phyloP scores from a whole-genome alignment of 2,329 filamentous ascomycete genomes.

The Colletotrichum graminicola region DNA sequence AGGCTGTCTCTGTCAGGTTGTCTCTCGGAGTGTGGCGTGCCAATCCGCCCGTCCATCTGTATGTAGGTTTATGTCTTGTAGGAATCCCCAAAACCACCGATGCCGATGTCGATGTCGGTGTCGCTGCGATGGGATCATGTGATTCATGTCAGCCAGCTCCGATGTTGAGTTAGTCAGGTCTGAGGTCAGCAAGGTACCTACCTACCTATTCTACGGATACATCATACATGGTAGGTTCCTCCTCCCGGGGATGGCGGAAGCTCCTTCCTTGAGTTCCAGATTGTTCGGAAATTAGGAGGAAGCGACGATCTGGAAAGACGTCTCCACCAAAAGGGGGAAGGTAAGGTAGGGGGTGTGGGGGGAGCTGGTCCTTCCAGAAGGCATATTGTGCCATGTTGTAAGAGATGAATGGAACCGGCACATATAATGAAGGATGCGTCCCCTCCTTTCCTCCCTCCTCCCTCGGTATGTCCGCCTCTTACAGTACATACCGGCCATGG shows the following conservation, averaged over 20 bases:
- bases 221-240: neutral
- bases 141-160: neutral
- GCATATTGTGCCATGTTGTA: neutral
- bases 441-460: neutral
- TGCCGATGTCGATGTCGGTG: neutral
- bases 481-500: neutral
- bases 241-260: neutral
- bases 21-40: neutral
- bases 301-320: slow-evolving; percentile 16
- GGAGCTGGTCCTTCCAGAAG: slow-evolving; percentile 34
- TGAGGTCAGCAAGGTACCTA: neutral
- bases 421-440: neutral
- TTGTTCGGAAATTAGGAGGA: slow-evolving; percentile 33
- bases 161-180: neutral
- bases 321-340: no score
- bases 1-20: no score
- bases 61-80: neutral
- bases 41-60: neutral
- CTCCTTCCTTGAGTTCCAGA: neutral
- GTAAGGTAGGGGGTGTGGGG: no score
- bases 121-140: neutral
- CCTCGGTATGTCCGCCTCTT: slow-evolving; percentile 4
- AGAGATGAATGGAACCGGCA: slow-evolving; percentile 4
- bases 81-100: neutral
- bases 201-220: no score